Evolutionary conservation across 1,284 basidiomycete genomes (phyloP).

Genomic region (Gomphus bonarii): DNA sequence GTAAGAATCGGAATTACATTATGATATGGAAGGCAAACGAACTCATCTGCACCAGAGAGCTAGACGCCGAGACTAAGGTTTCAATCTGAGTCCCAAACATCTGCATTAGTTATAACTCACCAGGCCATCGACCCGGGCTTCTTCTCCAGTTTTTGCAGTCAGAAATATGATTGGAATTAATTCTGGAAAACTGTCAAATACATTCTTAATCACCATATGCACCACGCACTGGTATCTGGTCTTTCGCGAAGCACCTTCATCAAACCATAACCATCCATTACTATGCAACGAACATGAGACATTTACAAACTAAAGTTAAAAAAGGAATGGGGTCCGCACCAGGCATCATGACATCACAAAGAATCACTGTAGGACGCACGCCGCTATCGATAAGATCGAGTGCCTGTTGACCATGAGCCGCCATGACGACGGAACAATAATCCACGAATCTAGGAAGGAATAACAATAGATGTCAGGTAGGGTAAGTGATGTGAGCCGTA

Average conservation of each 20-base stretch:
- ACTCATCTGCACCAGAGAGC: constrained; percentile 30
- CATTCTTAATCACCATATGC: neutral
- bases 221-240: constrained; percentile 12
- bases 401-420: constrained; percentile 27
- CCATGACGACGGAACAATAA: constrained; percentile 28
- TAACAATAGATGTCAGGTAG: neutral
- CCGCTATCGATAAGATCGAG: constrained; percentile 20
- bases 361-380: constrained; percentile 20
- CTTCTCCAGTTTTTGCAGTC: constrained; percentile 21
- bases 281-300: constrained; percentile 4
- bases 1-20: neutral
- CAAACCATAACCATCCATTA: constrained; percentile 18
- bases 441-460: constrained; percentile 16
- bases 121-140: constrained; percentile 19
- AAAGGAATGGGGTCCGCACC: constrained; percentile 9
- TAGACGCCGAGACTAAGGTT: neutral
- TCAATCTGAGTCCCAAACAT: neutral
- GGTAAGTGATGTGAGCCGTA: neutral
- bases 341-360: constrained; percentile 32
- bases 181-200: neutral
- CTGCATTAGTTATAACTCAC: constrained; percentile 1
- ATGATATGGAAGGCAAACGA: neutral
- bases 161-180: constrained; percentile 22
- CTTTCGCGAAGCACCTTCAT: constrained; percentile 18
- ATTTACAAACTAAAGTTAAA: neutral